Evolutionary conservation across 2,329 filamentous ascomycete genomes (phyloP).

Genomic region (Taxawa tesnikishii): DNA sequence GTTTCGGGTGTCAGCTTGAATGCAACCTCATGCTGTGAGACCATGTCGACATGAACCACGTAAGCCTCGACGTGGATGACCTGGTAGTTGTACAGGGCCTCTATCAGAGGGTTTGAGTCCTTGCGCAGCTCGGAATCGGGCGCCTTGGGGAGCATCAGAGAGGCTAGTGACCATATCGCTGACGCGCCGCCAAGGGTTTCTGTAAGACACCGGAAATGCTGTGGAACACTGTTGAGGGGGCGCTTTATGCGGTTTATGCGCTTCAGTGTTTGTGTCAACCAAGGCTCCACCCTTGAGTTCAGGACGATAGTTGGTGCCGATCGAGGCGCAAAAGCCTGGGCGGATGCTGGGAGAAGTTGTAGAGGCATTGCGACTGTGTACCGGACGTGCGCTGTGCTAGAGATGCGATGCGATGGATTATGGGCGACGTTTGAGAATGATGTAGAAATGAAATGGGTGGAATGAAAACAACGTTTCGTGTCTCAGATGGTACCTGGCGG

Average conservation of each 20-base stretch:
- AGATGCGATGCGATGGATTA: slow-evolving; percentile 6
- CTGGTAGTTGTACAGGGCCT: slow-evolving; percentile 86
- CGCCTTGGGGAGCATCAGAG: slow-evolving; percentile 82
- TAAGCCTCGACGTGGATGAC: slow-evolving; percentile 92
- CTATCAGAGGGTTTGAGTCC: slow-evolving; percentile 70
- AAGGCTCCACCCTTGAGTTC: slow-evolving; percentile 82
- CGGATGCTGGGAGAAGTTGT: slow-evolving; percentile 86
- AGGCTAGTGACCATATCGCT: slow-evolving; percentile 90
- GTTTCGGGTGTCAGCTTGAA: slow-evolving; percentile 95
- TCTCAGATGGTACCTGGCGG: neutral
- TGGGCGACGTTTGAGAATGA: slow-evolving; percentile 2
- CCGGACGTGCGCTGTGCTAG: neutral
- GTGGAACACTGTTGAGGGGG: slow-evolving; percentile 89
- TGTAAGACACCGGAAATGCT: slow-evolving; percentile 90
- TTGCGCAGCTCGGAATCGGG: slow-evolving; percentile 74
- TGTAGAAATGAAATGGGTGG: slow-evolving; percentile 1
- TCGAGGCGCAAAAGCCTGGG: slow-evolving; percentile 88
- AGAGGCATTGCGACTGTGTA: slow-evolving; percentile 61
- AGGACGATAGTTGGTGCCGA: slow-evolving; percentile 92
- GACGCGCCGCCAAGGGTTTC: slow-evolving; percentile 82
- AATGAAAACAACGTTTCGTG: neutral
- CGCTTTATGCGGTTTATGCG: slow-evolving; percentile 94
- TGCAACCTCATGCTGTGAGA: slow-evolving; percentile 90
- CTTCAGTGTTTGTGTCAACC: slow-evolving; percentile 94
- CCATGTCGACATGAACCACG: slow-evolving; percentile 98